Conservation (phyloP, 78 protist species). For the Creolimax fragrantissima region DNA sequence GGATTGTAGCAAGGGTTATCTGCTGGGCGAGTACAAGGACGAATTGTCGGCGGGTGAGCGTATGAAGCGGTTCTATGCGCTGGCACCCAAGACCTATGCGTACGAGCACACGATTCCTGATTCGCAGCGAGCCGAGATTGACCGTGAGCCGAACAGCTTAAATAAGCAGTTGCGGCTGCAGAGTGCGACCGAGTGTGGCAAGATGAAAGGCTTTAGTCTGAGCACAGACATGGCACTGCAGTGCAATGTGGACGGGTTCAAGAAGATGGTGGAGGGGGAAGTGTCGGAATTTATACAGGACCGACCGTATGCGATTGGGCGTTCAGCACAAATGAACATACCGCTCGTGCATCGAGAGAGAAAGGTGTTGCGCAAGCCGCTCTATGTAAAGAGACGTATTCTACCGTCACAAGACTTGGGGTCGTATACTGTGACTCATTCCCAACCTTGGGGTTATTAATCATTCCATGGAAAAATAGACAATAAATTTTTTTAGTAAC, state of each 20-base stretch:
- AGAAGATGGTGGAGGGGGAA: background rate
- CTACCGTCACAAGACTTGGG: background rate
- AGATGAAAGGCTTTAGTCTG: background rate
- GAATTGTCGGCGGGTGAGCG: background rate
- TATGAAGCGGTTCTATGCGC: background rate
- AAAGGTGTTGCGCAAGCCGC: background rate
- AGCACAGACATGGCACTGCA: background rate
- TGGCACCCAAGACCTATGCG: background rate
- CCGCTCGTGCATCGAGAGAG: background rate
- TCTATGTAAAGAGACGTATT: background rate
- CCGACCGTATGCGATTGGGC: background rate
- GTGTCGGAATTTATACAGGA: background rate
- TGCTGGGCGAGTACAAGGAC: background rate
- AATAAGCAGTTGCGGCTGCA: background rate
- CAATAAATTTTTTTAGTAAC: no score
- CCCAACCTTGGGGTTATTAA: background rate
- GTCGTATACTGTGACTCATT: background rate
- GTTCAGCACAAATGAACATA: background rate
- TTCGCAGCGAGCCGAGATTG: background rate
- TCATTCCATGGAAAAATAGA: no score
- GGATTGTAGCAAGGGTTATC: background rate
- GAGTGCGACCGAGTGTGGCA: background rate
- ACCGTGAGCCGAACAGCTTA: background rate
- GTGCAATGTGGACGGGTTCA: background rate
- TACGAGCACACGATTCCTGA: background rate